These are phyloP conservation scores for Suillus placidus DNA, from an alignment of 768 basidiomycete genomes.

Conservation along the genomic window DNA sequence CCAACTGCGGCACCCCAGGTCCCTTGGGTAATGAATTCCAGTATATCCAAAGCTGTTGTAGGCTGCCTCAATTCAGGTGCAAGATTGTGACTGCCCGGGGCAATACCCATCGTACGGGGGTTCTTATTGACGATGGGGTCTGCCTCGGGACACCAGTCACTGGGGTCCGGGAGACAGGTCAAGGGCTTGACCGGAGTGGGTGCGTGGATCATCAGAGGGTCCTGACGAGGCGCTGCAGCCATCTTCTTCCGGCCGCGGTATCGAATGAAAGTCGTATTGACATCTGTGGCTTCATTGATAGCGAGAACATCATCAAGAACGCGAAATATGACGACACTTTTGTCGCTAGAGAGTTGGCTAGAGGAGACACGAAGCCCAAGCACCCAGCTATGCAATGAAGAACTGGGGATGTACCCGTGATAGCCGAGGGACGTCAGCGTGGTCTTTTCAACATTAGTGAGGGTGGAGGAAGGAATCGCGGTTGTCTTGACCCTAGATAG, in stretches of 20 bases:
- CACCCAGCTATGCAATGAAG: conserved; percentile 21
- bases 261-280: background rate
- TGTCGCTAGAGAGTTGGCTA: background rate
- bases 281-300: too few species aligned
- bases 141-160: conserved; percentile 33
- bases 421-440: conserved; percentile 15
- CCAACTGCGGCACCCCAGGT: conserved; percentile 26
- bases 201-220: conserved; percentile 14
- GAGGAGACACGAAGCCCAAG: background rate
- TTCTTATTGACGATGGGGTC: conserved; percentile 35
- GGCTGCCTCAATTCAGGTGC: conserved; percentile 5
- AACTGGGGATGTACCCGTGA: conserved; percentile 13
- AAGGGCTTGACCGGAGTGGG: conserved; percentile 19
- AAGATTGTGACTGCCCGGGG: conserved; percentile 27
- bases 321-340: background rate
- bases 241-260: background rate
- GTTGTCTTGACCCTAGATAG: conserved; percentile 24
- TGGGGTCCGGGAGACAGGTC: conserved; percentile 15
- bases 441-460: conserved; percentile 29
- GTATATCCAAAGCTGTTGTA: conserved; percentile 29
- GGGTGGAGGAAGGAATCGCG: conserved; percentile 23
- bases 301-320: conserved; percentile 7
- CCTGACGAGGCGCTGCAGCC: background rate
- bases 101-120: conserved; percentile 29
- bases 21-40: conserved; percentile 27